A percentile compares a stretch with the other conserved stretches of the same genome.
These are phyloP conservation scores for Gnomoniopsis sp. DNA, from an alignment of 2,329 filamentous ascomycete species.

Conservation along the genomic window DNA sequence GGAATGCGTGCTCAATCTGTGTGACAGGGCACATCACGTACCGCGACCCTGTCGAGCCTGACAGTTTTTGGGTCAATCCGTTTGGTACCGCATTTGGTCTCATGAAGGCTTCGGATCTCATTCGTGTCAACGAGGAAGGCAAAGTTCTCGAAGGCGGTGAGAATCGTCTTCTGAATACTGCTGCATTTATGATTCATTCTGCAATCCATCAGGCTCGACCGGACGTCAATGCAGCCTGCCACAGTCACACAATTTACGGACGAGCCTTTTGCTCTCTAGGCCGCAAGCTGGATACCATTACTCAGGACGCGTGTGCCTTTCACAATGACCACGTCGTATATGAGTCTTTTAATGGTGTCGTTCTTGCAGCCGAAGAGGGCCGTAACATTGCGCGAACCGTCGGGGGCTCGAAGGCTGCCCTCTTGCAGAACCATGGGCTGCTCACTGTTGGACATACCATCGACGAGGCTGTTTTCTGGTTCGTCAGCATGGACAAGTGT, in stretches of 20 bases:
- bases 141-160: conserved; percentile 60
- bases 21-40: conserved; percentile 12
- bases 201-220: conserved; percentile 53
- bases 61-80: conserved; percentile 66
- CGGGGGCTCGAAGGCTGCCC: conserved; percentile 46
- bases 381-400: conserved; percentile 43
- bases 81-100: conserved; percentile 57
- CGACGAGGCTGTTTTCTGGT: conserved; percentile 53
- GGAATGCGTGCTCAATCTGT: neutral
- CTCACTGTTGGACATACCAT: conserved; percentile 47
- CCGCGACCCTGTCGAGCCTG: conserved; percentile 53
- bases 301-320: conserved; percentile 59
- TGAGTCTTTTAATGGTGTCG: conserved; percentile 39
- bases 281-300: conserved; percentile 61
- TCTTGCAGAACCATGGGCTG: conserved; percentile 54
- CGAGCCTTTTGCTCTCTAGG: conserved; percentile 60
- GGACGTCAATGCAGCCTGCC: conserved; percentile 51
- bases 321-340: conserved; percentile 47
- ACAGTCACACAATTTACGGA: conserved; percentile 53
- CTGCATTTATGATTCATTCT: conserved; percentile 43
- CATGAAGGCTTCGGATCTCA: conserved; percentile 44
- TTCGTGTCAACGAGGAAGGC: conserved; percentile 60
- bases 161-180: conserved; percentile 27
- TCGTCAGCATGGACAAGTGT: conserved; percentile 47
- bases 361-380: conserved; percentile 50